Conservation (phyloP, 306 rosid species). For the Vigna trinervia region DNA sequence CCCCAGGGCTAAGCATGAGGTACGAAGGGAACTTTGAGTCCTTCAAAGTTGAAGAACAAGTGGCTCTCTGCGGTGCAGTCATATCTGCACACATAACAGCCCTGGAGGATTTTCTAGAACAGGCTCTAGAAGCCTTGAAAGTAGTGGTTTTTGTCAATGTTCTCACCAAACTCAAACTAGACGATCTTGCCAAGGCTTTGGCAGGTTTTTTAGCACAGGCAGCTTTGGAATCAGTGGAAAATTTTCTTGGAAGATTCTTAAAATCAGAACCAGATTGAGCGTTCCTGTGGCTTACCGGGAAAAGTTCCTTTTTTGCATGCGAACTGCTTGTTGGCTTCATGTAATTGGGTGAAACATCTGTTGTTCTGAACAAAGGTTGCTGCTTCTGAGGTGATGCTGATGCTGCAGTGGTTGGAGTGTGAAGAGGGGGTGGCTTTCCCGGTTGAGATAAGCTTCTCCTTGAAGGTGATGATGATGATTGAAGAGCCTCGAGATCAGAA, state of each 20-base stretch:
- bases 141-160: slow-evolving; percentile 75
- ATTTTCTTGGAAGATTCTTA: slow-evolving; percentile 46
- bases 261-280: slow-evolving; percentile 50
- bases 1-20: slow-evolving; percentile 71
- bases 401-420: slow-evolving; percentile 42
- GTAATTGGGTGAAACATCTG: slow-evolving; percentile 79
- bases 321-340: slow-evolving; percentile 97
- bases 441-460: slow-evolving; percentile 52
- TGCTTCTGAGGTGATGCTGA: slow-evolving; percentile 49
- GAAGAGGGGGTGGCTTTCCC: slow-evolving; percentile 60
- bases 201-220: slow-evolving; percentile 51
- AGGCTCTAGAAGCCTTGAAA: slow-evolving; percentile 68
- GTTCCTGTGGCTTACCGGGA: slow-evolving; percentile 61
- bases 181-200: slow-evolving; percentile 52
- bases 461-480: slow-evolving; percentile 55
- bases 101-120: slow-evolving; percentile 59
- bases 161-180: slow-evolving; percentile 69
- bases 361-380: slow-evolving; percentile 44
- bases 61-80: slow-evolving; percentile 61
- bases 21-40: slow-evolving; percentile 76
- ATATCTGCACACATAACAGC: slow-evolving; percentile 59
- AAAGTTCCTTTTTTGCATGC: slow-evolving; percentile 78
- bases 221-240: slow-evolving; percentile 46
- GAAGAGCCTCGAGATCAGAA: slow-evolving; percentile 65
- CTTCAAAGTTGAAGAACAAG: slow-evolving; percentile 92